phyloP scores from a whole-genome alignment of 345 rosid genomes.

The Linum lewisii region DNA sequence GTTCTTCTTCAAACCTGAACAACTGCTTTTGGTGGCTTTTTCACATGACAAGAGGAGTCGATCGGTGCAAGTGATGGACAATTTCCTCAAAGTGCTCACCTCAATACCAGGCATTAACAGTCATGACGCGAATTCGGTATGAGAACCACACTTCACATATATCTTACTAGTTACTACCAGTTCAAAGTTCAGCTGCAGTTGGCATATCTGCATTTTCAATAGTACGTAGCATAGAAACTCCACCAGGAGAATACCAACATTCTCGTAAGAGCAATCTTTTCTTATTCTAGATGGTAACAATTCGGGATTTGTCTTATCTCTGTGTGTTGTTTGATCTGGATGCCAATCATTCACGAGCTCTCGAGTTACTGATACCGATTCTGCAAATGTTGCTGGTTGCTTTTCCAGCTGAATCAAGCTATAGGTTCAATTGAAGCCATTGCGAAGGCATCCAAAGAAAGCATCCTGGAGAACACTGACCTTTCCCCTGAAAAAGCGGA shows the following conservation, averaged over 20 bases:
- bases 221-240: no score
- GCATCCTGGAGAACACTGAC: slow-evolving; percentile 67
- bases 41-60: slow-evolving; percentile 48
- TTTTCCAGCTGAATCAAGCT: slow-evolving; percentile 67
- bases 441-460: slow-evolving; percentile 69
- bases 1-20: background rate
- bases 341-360: no score
- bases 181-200: background rate
- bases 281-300: no score
- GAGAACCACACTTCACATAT: background rate
- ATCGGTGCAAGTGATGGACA: slow-evolving; percentile 46
- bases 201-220: background rate
- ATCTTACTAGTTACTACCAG: background rate
- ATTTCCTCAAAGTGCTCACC: slow-evolving; percentile 52
- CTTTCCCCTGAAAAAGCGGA: slow-evolving; percentile 77
- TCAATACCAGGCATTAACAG: slow-evolving; percentile 71
- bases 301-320: no score
- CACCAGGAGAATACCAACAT: no score
- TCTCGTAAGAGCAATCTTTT: no score
- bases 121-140: slow-evolving; percentile 81
- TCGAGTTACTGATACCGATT: no score
- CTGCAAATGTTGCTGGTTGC: no score
- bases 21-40: background rate
- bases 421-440: slow-evolving; percentile 85
- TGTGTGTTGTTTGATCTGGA: background rate